Evolutionary conservation across 2,329 filamentous ascomycete species (phyloP).

Genomic region (Alternaria viburni): DNA sequence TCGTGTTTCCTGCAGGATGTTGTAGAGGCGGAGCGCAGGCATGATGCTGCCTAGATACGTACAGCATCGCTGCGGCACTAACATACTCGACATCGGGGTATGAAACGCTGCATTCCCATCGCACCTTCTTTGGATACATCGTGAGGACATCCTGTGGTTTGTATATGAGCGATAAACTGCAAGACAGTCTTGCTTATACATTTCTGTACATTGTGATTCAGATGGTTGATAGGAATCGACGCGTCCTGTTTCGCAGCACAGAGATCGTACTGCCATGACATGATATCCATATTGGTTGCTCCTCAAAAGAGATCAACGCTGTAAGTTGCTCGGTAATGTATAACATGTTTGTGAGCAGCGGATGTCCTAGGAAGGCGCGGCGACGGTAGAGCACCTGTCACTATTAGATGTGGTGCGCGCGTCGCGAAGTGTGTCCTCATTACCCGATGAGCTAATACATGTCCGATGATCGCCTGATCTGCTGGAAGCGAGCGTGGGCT

Average conservation of each 20-base stretch:
- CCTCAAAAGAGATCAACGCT: fast-evolving
- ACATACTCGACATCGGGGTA: too few relatives aligned
- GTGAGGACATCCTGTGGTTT: too few relatives aligned
- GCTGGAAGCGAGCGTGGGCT: neutral
- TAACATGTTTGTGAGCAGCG: neutral
- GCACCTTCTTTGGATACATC: too few relatives aligned
- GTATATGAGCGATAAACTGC: neutral
- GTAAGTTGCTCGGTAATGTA: neutral
- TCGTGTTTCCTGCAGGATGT: too few relatives aligned
- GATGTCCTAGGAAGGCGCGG: neutral
- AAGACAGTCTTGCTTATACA: neutral
- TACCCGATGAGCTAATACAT: neutral
- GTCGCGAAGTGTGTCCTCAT: neutral
- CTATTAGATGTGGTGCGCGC: neutral
- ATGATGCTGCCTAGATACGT: too few relatives aligned
- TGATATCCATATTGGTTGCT: neutral
- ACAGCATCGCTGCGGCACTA: too few relatives aligned
- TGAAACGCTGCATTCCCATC: too few relatives aligned
- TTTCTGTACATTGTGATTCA: neutral
- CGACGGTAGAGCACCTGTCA: neutral
- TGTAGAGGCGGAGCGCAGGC: too few relatives aligned
- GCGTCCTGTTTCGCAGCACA: neutral
- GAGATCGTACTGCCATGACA: neutral
- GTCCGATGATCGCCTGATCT: neutral
- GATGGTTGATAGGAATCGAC: neutral